A percentile compares a stretch with the other conserved stretches of the same genome.
Evolutionary conservation across 2,329 filamentous ascomycete genomes (phyloP).

Genomic region (Talaromyces marneffei): DNA sequence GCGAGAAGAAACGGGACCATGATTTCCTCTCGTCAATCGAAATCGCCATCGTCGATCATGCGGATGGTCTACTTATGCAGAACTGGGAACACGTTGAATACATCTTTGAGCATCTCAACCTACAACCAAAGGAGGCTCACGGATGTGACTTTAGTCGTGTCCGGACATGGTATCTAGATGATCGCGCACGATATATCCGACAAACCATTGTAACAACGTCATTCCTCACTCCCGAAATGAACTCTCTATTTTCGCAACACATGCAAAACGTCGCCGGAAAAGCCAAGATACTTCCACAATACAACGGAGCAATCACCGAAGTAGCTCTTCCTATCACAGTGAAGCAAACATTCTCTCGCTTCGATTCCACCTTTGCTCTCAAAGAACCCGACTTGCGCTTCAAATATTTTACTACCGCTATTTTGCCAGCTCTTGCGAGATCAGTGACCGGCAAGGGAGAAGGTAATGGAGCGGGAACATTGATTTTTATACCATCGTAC

Average conservation of each 20-base stretch:
- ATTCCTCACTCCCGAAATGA: conserved; percentile 84
- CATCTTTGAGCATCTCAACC: conserved; percentile 85
- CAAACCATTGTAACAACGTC: conserved; percentile 78
- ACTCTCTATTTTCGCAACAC: conserved; percentile 67
- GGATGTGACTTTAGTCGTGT: conserved; percentile 92
- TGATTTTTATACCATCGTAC: conserved; percentile 89
- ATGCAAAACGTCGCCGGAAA: conserved; percentile 79
- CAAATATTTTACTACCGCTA: conserved; percentile 77
- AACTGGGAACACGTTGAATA: conserved; percentile 96
- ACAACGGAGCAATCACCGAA: conserved; percentile 67
- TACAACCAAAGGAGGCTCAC: conserved; percentile 81
- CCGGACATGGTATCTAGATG: conserved; percentile 86
- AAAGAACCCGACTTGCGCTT: conserved; percentile 84
- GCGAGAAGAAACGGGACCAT: conserved; percentile 63
- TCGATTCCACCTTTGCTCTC: conserved; percentile 63
- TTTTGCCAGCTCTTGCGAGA: conserved; percentile 69
- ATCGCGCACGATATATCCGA: conserved; percentile 70
- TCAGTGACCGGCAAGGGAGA: conserved; percentile 40
- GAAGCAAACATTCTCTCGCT: conserved; percentile 85
- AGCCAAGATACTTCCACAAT: conserved; percentile 63
- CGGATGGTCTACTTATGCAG: conserved; percentile 91
- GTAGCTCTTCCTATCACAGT: conserved; percentile 58
- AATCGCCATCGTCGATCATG: conserved; percentile 81
- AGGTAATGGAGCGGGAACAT: conserved; percentile 61
- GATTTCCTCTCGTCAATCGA: conserved; percentile 95